Base-by-base conservation (phyloP, 345 rosid species). In the Gossypium bickii region DNA sequence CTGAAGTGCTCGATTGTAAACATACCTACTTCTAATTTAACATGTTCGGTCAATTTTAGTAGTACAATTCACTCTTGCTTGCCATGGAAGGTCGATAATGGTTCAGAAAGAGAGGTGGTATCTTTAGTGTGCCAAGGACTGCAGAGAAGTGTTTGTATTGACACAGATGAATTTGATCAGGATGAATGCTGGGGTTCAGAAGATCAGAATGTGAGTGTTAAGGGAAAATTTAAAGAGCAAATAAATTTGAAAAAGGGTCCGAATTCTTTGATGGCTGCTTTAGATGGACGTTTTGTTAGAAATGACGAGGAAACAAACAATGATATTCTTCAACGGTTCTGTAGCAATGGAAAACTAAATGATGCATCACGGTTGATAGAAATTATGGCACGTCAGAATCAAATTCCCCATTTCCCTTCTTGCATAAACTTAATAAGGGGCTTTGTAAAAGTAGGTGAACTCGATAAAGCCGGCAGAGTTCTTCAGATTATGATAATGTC, bases 401-500 rank as follows among this genome's bases (percentile, higher is more conserved):
- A 93, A 82, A 83, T 93, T 74, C 98, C 98, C 11, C 82, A 85
- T 49, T 92, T 88, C 67, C 80, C 86, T 78, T 89, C 88, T 67
- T 93, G 97, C 83, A 80, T 53, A 69, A 87, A 88, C 88, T 78
- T 90, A 80, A 85, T 90, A 57, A 88, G 97, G 58, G 95, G 98
- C 34, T 83, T 92, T 47, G 57, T 78, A 20, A 89, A 81, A 74
- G 79, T 83, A 20, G 84, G 84, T 73, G 80, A 75, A 76, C 76
- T 86, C 27, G 92, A 92, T 43, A 86, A 87, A 80, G 98, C 97
- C 63, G 67, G 78, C 29, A 74, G 58, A 60, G 74, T 92, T 74
- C 87, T 92, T 76, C 80, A 83, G 76, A 76, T 88, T 67, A 87
- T 93, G 96, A 85, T 90, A 38, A 86, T 90, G 90, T 93, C 97